Base-by-base conservation (phyloP, 2,329 filamentous ascomycete species). In the Aureobasidium namibiae region DNA sequence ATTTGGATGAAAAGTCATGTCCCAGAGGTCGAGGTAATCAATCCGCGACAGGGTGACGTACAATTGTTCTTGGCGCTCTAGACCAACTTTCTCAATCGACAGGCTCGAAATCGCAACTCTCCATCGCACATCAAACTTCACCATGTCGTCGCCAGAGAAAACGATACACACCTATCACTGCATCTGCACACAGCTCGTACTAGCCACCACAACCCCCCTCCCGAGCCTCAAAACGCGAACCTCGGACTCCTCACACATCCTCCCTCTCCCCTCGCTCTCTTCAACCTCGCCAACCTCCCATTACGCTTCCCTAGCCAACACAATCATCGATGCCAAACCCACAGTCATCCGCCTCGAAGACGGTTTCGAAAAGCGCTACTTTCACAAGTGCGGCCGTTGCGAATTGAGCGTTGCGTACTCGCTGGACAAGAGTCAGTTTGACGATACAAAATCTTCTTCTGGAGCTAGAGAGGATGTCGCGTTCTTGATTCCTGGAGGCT, bases 361-460 rank as follows among this genome's bases (percentile, higher is more conserved):
- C 61, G 86, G 86, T 5, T 88, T 88, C 62, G 86, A 89, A 74
- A 88, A 86, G 74, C 72, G 86, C 18, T 75, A 80, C 60, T 65
- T 83, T 4, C 74, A 82, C 63, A 75, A 80, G 23, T 89, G 86
- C 71, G 78, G 75, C 13, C 73, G 85, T 59, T 89, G 86, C 73
- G 75, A 77, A 33, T 68, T 86, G 29, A 76, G 81, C 1, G 75
- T 87, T 45, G 86, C 82, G 29, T 89, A 89, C 73, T 76, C 81
- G 66, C 70, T 88, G 42, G 81, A 82, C 64, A 73, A 72, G 67
- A 72, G 74, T 56, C 80, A 82, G 68, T 83, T 71, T 61, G 62
- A 65, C 18, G 65, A 59, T 65, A 68, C 54, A 58, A 65, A 61
- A 66, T 64, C 48, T 62, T 61, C 60, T 57, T 58, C 34, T 26